Base-by-base conservation (phyloP, 176 grass and related monocot genomes). In the Metroxylon sagu region DNA sequence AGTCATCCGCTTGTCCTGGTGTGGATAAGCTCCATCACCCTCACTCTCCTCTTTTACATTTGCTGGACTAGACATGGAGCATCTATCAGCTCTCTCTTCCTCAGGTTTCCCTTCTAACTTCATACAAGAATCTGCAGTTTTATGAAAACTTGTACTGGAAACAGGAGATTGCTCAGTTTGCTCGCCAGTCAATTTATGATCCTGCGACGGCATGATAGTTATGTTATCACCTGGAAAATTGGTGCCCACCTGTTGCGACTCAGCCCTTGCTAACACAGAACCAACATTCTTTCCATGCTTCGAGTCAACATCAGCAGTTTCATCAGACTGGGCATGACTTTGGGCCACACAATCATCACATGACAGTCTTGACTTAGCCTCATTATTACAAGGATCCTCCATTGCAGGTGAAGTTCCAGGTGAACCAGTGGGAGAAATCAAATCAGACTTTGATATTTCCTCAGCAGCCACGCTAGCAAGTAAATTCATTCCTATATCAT, bases 401-500 rank as follows among this genome's bases (percentile, higher is more conserved):
- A 65, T 65, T 49, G 54, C 68, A 69, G 82, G 59, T 56, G 65
- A 77, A 74, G 50, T 73, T 39, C 17, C 67, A 27, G 72, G 74
- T 60, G 82, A 95, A 65, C 29, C 51, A 49, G 64, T 61, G 71
- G 83, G 70, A 5, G 84, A 71, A 57, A 71, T 81, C 64, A 94
- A 59, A 65, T 85, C 76, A 67, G 82, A 89, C 77, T 89, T 83
- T 59, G 82, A 89, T 74, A 95, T 83, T 78, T 89, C 82, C n/a
- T 82, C 90, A 70, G 79, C 35, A 72, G 90, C 90, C 25, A 95
- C 90, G 64, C 79, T 95, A 69, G 90, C 85, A 69, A 95, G 90
- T 75, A 95, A 80, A 83, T 95, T 95, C 85, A 89, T 95, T 50
- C 85, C 82, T 4, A 75, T 66, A 63, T 95, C 90, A 50, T 89